phyloP scores from a whole-genome alignment of 2,329 filamentous ascomycete species.

The Cladosporium oxysporum region DNA sequence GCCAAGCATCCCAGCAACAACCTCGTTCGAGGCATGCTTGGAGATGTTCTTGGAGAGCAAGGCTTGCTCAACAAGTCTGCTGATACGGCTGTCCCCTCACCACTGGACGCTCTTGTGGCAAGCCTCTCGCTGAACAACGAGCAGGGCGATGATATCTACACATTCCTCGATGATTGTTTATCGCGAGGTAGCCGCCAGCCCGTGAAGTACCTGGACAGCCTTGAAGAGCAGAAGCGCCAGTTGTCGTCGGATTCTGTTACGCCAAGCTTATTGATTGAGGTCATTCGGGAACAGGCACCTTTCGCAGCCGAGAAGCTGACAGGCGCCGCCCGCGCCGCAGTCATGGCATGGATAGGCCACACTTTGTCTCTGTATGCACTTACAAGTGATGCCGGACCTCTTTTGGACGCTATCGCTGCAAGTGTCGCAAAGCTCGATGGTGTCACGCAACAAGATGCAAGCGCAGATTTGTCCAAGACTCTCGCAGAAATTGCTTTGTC shows the following conservation, averaged over 20 bases:
- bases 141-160: slow-evolving; percentile 53
- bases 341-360: slow-evolving; percentile 26
- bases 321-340: not conserved
- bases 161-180: slow-evolving; percentile 81
- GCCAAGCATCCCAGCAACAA: slow-evolving; percentile 45
- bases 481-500: slow-evolving; percentile 2
- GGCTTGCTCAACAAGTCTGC: slow-evolving; percentile 59
- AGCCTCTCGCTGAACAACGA: slow-evolving; percentile 36
- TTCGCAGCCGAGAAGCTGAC: slow-evolving; percentile 47
- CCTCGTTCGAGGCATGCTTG: slow-evolving; percentile 34
- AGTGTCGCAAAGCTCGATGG: not conserved
- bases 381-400: not conserved
- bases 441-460: not conserved
- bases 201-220: slow-evolving; percentile 77
- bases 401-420: slow-evolving; percentile 1
- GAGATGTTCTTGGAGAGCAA: slow-evolving; percentile 61
- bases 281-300: slow-evolving; percentile 75
- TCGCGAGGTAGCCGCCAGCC: slow-evolving; percentile 73
- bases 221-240: slow-evolving; percentile 46
- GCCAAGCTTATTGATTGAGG: slow-evolving; percentile 67
- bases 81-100: slow-evolving; percentile 35
- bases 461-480: not conserved
- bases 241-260: slow-evolving; percentile 23
- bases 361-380: slow-evolving; percentile 1
- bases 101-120: slow-evolving; percentile 50